A percentile compares a stretch with the other conserved stretches of the same genome.
Evolutionary conservation across 352 stramenopile genomes (phyloP).

Genomic region (Phytophthora meadii): DNA sequence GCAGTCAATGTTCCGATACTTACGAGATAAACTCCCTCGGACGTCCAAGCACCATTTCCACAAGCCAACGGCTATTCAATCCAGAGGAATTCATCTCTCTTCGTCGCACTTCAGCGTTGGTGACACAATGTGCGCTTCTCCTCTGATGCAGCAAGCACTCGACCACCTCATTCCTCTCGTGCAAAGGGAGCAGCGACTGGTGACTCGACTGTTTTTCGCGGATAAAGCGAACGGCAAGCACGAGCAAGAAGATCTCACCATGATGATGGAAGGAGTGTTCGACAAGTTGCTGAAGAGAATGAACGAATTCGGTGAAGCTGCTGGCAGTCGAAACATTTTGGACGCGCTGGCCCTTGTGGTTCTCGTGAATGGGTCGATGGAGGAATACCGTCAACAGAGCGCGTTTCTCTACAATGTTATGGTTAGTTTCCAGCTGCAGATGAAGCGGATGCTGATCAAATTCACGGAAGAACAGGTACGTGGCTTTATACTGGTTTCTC

Average conservation of each 20-base stretch:
- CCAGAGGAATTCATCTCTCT: slow-evolving; percentile 59
- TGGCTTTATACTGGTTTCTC: too few relatives aligned
- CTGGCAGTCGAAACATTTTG: slow-evolving; percentile 63
- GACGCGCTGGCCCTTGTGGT: slow-evolving; percentile 71
- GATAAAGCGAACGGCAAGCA: slow-evolving; percentile 24
- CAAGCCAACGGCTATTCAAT: slow-evolving; percentile 69
- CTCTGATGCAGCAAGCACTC: slow-evolving; percentile 73
- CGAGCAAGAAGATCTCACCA: slow-evolving; percentile 53
- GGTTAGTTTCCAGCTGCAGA: slow-evolving; percentile 79
- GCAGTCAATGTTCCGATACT: slow-evolving; percentile 62
- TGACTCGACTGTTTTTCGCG: slow-evolving; percentile 57
- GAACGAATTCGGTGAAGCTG: slow-evolving; percentile 73
- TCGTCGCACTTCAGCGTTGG: slow-evolving; percentile 64
- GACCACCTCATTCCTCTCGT: slow-evolving; percentile 72
- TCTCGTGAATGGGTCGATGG: slow-evolving; percentile 53
- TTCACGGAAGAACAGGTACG: slow-evolving; percentile 75
- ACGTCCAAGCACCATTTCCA: slow-evolving; percentile 55
- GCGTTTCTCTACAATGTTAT: slow-evolving; percentile 76
- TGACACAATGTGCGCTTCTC: slow-evolving; percentile 58
- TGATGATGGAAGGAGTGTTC: slow-evolving; percentile 73
- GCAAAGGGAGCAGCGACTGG: slow-evolving; percentile 52
- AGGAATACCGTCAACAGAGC: slow-evolving; percentile 52
- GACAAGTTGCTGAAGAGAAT: slow-evolving; percentile 79
- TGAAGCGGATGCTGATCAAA: slow-evolving; percentile 82
- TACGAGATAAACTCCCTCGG: slow-evolving; percentile 69